phyloP scores from a whole-genome alignment of 2,329 filamentous ascomycete species.

The Nannizziopsis arthrosporioides region DNA sequence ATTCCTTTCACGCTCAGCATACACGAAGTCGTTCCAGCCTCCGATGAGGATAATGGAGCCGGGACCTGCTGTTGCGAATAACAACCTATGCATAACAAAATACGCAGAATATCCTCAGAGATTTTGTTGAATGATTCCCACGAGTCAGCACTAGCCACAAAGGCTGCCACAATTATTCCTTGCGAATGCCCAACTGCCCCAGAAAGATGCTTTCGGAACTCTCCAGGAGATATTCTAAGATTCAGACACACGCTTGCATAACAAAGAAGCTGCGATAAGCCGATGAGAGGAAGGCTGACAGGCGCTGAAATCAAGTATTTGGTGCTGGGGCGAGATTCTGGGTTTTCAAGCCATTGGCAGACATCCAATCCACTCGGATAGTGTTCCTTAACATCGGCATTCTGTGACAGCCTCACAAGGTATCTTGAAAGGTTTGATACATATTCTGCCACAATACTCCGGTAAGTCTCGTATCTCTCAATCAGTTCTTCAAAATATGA shows the following conservation, averaged over 20 bases:
- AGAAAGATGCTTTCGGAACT: constrained; percentile 68
- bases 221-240: constrained; percentile 76
- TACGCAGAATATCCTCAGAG: constrained; percentile 67
- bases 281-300: constrained; percentile 91
- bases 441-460: background rate
- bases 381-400: background rate
- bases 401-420: background rate
- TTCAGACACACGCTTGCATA: constrained; percentile 90
- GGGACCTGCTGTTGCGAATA: constrained; percentile 96
- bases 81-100: constrained; percentile 97
- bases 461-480: background rate
- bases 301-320: constrained; percentile 91
- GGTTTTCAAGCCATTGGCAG: constrained; percentile 80
- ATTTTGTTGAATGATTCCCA: constrained; percentile 86
- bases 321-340: constrained; percentile 78
- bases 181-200: constrained; percentile 95
- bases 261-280: constrained; percentile 87
- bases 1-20: constrained; percentile 97
- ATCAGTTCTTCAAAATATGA: constrained; percentile 1
- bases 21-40: constrained; percentile 86
- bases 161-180: constrained; percentile 84
- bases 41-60: constrained; percentile 81
- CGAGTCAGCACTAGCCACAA: constrained; percentile 75
- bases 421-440: background rate
- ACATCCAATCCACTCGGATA: constrained; percentile 63